Conservation (phyloP, 1,139 yeast genomes). For the Magnusiomyces paraingens region DNA sequence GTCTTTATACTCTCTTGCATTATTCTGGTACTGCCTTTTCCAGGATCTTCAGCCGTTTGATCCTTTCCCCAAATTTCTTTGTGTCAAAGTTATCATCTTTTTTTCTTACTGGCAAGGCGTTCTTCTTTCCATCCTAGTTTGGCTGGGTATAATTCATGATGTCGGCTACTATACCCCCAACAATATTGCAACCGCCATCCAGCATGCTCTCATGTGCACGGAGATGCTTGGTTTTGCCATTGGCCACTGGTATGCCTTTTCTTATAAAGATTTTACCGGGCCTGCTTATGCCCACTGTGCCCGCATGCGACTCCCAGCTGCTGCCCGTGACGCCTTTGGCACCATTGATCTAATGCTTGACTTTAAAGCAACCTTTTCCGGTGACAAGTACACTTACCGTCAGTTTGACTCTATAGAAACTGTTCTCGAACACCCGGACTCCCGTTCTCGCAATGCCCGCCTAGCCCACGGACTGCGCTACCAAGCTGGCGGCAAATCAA, state of each 20-base stretch:
- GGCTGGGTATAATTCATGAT: slow-evolving; percentile 45
- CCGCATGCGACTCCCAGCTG: slow-evolving; percentile 51
- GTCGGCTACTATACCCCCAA: slow-evolving; percentile 30
- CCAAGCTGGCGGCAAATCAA: slow-evolving; percentile 66
- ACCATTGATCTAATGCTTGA: slow-evolving; percentile 69
- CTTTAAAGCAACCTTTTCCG: slow-evolving; percentile 66
- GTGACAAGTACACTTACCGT: slow-evolving; percentile 72
- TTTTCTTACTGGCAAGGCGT: slow-evolving; percentile 98
- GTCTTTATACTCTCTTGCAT: slow-evolving; percentile 77
- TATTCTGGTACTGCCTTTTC: slow-evolving; percentile 87
- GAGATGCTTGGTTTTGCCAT: slow-evolving; percentile 83
- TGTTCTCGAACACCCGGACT: slow-evolving; percentile 58
- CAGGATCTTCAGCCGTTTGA: slow-evolving; percentile 69
- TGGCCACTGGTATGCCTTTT: slow-evolving; percentile 83
- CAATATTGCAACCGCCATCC: slow-evolving; percentile 48
- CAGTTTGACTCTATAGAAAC: slow-evolving; percentile 80
- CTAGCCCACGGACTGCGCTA: slow-evolving; percentile 81
- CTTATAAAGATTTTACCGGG: slow-evolving; percentile 64
- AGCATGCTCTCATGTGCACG: slow-evolving; percentile 72
- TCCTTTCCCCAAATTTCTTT: slow-evolving; percentile 87
- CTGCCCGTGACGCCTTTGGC: slow-evolving; percentile 73
- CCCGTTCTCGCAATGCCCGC: slow-evolving; percentile 61
- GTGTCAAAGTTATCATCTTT: slow-evolving; percentile 88
- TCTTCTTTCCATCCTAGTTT: slow-evolving; percentile 53
- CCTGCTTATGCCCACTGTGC: slow-evolving; percentile 49